phyloP scores from a whole-genome alignment of 768 basidiomycete genomes.

The Melanogaster broomeanus region DNA sequence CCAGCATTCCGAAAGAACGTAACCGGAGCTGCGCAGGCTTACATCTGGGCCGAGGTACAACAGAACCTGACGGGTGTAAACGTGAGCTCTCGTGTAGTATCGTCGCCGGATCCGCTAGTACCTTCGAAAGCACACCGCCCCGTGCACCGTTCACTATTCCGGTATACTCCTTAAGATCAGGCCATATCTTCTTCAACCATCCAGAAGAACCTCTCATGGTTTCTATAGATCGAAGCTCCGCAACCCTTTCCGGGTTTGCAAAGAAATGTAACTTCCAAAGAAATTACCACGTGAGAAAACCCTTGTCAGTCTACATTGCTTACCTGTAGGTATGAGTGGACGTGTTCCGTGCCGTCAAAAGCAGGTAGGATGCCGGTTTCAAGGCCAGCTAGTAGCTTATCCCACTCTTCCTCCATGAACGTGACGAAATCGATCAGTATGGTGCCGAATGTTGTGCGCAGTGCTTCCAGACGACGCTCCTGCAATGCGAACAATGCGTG shows the following conservation, averaged over 20 bases:
- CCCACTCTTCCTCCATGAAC: constrained; percentile 5
- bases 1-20: background rate
- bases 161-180: background rate
- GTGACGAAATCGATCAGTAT: constrained; percentile 3
- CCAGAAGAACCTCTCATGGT: background rate
- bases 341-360: constrained; percentile 2
- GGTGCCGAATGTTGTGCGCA: background rate
- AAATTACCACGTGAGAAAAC: background rate
- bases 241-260: background rate
- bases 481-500: constrained; percentile 10
- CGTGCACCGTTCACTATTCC: constrained; percentile 1
- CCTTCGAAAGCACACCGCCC: constrained; percentile 1
- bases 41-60: background rate
- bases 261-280: background rate
- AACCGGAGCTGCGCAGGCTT: background rate
- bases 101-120: background rate
- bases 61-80: background rate
- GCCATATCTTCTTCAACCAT: constrained; percentile 4
- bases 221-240: constrained; percentile 3
- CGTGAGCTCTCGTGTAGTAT: background rate
- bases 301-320: background rate
- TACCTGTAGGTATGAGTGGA: constrained; percentile 3
- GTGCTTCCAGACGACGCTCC: background rate
- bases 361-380: constrained; percentile 2
- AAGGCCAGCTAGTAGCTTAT: background rate